Evolutionary conservation across 768 basidiomycete species (phyloP), one percentile per base, ranked within the genome.

Genomic region (Botryobasidium botryosum): DNA sequence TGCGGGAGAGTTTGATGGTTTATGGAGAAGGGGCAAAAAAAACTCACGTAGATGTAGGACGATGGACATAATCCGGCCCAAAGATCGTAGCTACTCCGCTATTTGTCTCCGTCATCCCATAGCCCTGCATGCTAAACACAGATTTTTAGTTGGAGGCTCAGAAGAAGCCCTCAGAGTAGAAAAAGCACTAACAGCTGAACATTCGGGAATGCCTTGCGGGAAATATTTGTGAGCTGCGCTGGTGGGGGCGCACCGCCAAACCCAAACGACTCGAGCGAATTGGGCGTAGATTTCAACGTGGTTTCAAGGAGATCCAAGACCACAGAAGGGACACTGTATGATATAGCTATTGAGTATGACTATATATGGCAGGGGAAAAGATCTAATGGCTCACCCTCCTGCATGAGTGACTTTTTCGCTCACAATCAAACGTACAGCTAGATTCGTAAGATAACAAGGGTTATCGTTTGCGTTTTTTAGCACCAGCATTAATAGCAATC

Each of bases 51-150:
- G 64, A 68, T 4, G 62, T 61, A 27, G 70, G 70, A 40, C 74
- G 66, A 8, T 56, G 57, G 12, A 63, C 55, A 53, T 75, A 77
- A 58, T 79, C 77, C 52, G 72, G 71, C 29, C 74, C 75, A n/a
- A 69, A 66, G 50, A 72, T 65, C n/a, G 65, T 66, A 39, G 70
- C 68, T 7, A 71, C 69, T 21, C 71, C 65, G 4, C 72, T 71
- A 53, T 75, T 77, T 7, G 72, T 74, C 53, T 79, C 77, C 23
- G 75, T 74, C 50, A 71, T 57, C 2, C 74, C 73, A 51, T 74
- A 76, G 4, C 62, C 70, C 56, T 73, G n/a, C n/a, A n/a, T n/a
- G n/a, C n/a, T n/a, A n/a, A n/a, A n/a, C n/a, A n/a, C n/a, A n/a
- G n/a, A n/a, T n/a, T n/a, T n/a, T n/a, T n/a, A n/a, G n/a, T n/a